Conservation (phyloP, 345 rosid genomes). For the Populus nigra region DNA sequence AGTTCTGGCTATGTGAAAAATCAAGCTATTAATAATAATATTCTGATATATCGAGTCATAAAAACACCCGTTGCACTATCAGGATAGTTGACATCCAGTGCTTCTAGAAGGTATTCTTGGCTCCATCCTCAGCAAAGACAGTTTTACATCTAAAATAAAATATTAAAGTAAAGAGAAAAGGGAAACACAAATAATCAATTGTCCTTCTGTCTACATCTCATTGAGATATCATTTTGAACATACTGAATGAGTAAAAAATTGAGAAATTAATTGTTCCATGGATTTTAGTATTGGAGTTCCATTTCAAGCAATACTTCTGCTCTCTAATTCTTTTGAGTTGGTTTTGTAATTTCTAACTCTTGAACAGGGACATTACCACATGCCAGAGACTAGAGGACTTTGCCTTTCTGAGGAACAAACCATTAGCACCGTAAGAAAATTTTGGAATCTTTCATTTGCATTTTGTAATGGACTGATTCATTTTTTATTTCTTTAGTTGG, state of each 20-base stretch:
- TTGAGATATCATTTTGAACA: background rate
- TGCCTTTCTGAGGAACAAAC: conserved; percentile 98
- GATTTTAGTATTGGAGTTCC: background rate
- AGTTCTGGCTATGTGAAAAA: background rate
- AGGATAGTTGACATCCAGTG: background rate
- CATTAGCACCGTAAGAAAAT: conserved; percentile 60
- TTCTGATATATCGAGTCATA: background rate
- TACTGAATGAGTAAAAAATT: background rate
- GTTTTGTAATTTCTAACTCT: conserved; percentile 11
- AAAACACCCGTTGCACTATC: background rate
- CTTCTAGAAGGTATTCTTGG: background rate
- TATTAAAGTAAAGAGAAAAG: background rate
- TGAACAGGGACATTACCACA: conserved; percentile 89
- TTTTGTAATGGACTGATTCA: conserved; percentile 7
- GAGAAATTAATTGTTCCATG: background rate
- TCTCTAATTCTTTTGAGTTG: conserved; percentile 4
- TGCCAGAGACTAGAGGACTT: conserved; percentile 99
- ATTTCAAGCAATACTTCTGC: background rate
- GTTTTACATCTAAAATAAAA: background rate
- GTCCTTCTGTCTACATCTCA: background rate
- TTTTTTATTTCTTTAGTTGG: background rate
- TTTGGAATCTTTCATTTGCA: conserved; percentile 1
- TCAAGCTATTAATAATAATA: background rate
- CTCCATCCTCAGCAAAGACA: background rate
- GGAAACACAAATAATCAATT: background rate